Evolutionary conservation across 2,329 filamentous ascomycete species (phyloP), one percentile per base, ranked within the genome.

Genomic region (Cadophora malorum): DNA sequence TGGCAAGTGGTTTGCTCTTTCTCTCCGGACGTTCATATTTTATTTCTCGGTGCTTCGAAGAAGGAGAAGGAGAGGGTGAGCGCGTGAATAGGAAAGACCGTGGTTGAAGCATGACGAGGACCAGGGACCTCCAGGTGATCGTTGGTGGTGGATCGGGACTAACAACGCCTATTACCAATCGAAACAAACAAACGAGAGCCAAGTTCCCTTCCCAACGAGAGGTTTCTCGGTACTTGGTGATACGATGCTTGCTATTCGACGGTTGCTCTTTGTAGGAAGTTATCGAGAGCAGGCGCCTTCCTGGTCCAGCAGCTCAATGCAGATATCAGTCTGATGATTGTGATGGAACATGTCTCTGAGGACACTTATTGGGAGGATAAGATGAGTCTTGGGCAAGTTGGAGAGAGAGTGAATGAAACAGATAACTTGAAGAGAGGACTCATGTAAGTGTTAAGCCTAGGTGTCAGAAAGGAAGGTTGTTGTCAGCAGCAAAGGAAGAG

Each of bases 11-110:
- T 25, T 52, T 69, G 56, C 53, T 69, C 61, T 53, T 69, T 45
- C 65, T 65, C 38, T 71, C 69, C 4, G 67, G 19, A 31, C 67
- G 69, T 25, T 71, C 71, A 72, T 73, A 25, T 38, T 70, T 70
- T 49, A 25, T 19, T 28, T 71, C 66, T 59, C 50, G 70, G 45
- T 28, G 69, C 38, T 56, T 69, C 59, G 35, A 23, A 35, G 33
- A 35, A 41, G n/a, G 47, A 50, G 47, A 50, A 25, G 41, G 25
- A 50, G 63, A 59, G n/a, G 59, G 16, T 23, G 62, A 31, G 6
- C 69, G 64, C 61, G 71, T 71, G 67, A 76, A 77, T 14, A 74
- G 69, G 53, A 74, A 76, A 23, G 69, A 72, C 62, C 74, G 66
- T 28, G 74, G 72, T 66, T 71, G 69, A 47, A 75, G 53, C 74